Evolutionary conservation across 2,329 filamentous ascomycete species (phyloP), one percentile per base, ranked within the genome.

Genomic region (Aureobasidium sp.): DNA sequence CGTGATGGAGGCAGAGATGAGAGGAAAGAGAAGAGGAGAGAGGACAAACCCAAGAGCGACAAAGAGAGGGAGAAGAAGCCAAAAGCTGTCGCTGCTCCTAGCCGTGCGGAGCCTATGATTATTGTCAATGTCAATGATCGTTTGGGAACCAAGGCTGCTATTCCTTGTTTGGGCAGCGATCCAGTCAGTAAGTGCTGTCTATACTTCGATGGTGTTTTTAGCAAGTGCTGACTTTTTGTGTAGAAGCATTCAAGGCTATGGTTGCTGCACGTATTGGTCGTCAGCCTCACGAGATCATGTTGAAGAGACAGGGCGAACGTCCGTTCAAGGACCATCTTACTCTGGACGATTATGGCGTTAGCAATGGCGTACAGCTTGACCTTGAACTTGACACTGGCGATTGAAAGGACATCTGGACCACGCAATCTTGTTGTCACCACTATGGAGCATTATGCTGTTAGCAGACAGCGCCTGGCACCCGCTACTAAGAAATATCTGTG

Each of bases 71-170:
- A 64, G 45, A 63, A 63, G 27, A 63, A 63, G 47, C 52, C 62
- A 6, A 65, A 67, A 50, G 64, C 65, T 42, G 47, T 59, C 27
- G 59, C 59, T 42, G 59, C 62, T 4, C 64, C 77, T 9, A 70
- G 73, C 64, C 74, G 72, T 42, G 76, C 79, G 6, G 88, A 95
- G 71, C 87, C 91, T 62, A 95, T 97, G 88, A 97, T 97, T 67
- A 84, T 96, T 57, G 92, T 97, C 21, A 86, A 93, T 69, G 86
- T 97, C 71, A 97, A 97, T 73, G 93, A 97, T 75, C 84, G 93
- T n/a, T 79, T 97, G 39, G 93, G 93, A 13, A 97, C 93, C n/a
- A 96, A 96, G 71, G 90, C 92, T 16, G 88, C 90, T 58, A 94
- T 97, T 65, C 93, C 93, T 0, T 97, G 92, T 72, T 79, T 96